These are phyloP conservation scores for Blepharisma stoltei DNA, from an alignment of 73 alveolate species.

Conservation along the genomic window DNA sequence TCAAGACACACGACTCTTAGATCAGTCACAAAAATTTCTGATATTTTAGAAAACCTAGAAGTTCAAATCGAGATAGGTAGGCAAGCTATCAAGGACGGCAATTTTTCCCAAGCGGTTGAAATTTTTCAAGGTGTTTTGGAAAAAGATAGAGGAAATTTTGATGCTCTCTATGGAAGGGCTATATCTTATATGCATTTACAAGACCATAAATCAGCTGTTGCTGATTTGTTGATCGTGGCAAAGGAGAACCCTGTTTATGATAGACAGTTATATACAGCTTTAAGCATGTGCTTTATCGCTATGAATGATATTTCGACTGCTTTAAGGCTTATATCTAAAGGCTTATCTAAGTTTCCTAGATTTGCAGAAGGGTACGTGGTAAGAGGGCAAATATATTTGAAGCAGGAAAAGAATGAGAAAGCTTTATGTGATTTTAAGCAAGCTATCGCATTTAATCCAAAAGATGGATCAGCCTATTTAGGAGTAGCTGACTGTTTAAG, in stretches of 20 bases:
- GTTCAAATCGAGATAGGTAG: too few species aligned
- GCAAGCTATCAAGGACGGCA: not conserved
- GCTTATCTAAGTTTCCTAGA: not conserved
- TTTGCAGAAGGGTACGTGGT: not conserved
- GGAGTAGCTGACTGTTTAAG: not conserved
- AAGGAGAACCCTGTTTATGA: not conserved
- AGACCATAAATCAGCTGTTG: not conserved
- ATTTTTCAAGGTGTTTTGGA: not conserved
- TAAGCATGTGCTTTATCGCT: not conserved
- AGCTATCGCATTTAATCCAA: not conserved
- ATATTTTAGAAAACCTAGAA: too few species aligned
- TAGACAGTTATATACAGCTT: not conserved
- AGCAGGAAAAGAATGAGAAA: not conserved
- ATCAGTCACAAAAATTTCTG: too few species aligned
- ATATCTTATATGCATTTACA: not conserved
- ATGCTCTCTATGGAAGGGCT: slow-evolving; percentile 2
- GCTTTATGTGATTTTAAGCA: not conserved
- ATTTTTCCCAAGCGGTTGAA: slow-evolving; percentile 15
- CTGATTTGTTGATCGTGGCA: not conserved
- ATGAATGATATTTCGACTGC: not conserved
- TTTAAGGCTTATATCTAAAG: not conserved
- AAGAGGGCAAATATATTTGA: not conserved
- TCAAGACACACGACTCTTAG: too few species aligned
- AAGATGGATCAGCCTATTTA: not conserved
- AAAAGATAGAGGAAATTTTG: not conserved